phyloP scores from a whole-genome alignment of 805 yeast species.

The Helenozyma rhizophorensis region DNA sequence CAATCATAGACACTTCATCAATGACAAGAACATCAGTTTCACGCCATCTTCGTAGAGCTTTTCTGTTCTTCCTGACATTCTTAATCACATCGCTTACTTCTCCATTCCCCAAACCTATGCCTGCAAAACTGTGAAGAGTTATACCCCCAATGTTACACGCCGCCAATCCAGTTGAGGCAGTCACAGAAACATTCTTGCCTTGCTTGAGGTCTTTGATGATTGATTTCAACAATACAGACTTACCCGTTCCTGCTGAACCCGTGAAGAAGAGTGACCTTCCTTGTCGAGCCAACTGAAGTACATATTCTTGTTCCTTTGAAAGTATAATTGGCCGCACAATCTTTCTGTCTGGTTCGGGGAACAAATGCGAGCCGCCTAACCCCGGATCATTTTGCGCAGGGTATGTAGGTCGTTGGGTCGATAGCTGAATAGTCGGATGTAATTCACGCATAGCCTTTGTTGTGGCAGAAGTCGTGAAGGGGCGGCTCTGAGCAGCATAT shows the following conservation, averaged over 20 bases:
- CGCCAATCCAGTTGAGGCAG: slow-evolving; percentile 96
- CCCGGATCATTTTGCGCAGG: no score
- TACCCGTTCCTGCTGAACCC: slow-evolving; percentile 88
- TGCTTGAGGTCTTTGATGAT: slow-evolving; percentile 43
- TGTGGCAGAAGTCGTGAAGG: slow-evolving; percentile 2
- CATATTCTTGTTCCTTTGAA: slow-evolving; percentile 56
- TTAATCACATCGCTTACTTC: slow-evolving; percentile 41
- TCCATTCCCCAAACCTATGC: slow-evolving; percentile 75
- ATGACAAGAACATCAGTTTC: slow-evolving; percentile 66
- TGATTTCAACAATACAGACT: slow-evolving; percentile 62
- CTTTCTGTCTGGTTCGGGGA: slow-evolving; percentile 12
- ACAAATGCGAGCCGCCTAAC: no score
- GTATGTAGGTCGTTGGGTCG: slow-evolving; percentile 23
- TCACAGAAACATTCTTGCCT: slow-evolving; percentile 64
- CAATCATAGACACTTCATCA: slow-evolving; percentile 95
- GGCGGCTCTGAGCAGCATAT: no score
- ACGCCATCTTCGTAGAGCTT: slow-evolving; percentile 55
- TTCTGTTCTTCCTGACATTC: slow-evolving; percentile 44
- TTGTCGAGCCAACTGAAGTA: slow-evolving; percentile 57
- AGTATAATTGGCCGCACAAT: slow-evolving; percentile 34
- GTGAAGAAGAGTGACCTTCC: slow-evolving; percentile 64
- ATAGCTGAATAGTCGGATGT: slow-evolving; percentile 25
- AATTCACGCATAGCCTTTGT: neutral
- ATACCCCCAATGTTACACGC: slow-evolving; percentile 91
- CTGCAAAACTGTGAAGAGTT: slow-evolving; percentile 81